phyloP scores from a whole-genome alignment of 805 yeast genomes.

The Metschnikowia drakensbergensis region DNA sequence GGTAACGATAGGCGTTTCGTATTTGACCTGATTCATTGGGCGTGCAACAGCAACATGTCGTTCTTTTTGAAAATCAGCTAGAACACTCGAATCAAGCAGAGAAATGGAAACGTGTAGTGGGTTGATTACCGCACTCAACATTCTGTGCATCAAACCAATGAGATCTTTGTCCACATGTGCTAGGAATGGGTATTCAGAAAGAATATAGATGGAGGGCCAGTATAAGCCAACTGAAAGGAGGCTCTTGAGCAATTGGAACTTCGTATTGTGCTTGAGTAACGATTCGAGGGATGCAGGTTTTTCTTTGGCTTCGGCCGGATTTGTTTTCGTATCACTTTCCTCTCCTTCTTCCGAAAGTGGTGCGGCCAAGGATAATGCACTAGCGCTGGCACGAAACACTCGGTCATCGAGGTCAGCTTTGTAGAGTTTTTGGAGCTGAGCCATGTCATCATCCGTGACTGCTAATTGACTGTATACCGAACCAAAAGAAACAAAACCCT shows the following conservation, averaged over 20 bases:
- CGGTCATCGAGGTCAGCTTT: constrained; percentile 49
- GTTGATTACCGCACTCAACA: constrained; percentile 46
- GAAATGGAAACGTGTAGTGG: constrained; percentile 41
- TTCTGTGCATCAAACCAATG: constrained; percentile 43
- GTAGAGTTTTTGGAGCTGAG: constrained; percentile 40
- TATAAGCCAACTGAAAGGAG: constrained; percentile 58
- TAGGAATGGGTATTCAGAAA: constrained; percentile 60
- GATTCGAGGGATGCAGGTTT: constrained; percentile 14
- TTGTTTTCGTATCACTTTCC: constrained; percentile 18
- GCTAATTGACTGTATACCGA: constrained; percentile 53
- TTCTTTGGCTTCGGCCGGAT: constrained; percentile 7
- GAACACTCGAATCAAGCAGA: constrained; percentile 20
- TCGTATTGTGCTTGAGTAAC: constrained; percentile 21
- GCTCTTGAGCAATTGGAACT: constrained; percentile 44
- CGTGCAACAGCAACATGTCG: constrained; percentile 24
- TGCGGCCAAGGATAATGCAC: constrained; percentile 84
- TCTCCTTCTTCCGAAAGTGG: constrained; percentile 71
- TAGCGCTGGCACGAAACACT: constrained; percentile 59
- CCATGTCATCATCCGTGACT: constrained; percentile 51
- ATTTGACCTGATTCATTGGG: constrained; percentile 23
- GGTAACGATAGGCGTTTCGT: constrained; percentile 22
- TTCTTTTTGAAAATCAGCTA: constrained; percentile 20
- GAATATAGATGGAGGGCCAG: constrained; percentile 55
- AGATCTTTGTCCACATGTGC: constrained; percentile 51
- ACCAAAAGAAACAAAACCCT: constrained; percentile 62